Conservation (phyloP, 1,139 yeast genomes). For the Debaryomycetaceae sp. region DNA sequence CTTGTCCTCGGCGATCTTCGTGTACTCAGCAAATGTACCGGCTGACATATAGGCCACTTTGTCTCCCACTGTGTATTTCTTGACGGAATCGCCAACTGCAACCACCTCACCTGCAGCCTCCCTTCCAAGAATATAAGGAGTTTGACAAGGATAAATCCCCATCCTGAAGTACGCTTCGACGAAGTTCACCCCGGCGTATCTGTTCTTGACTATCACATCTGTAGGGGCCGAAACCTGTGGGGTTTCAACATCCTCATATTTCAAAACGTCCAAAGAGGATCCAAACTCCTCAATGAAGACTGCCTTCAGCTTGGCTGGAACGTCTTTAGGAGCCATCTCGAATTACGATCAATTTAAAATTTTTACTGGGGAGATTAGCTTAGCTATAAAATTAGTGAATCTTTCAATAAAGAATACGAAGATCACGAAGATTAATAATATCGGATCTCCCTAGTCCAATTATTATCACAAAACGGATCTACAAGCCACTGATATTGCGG, state of each 20-base stretch:
- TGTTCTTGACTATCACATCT: slow-evolving; percentile 68
- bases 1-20: slow-evolving; percentile 37
- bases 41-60: slow-evolving; percentile 56
- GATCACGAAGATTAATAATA: too few relatives aligned
- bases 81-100: slow-evolving; percentile 61
- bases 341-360: too few relatives aligned
- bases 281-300: slow-evolving; percentile 51
- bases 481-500: too few relatives aligned
- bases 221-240: slow-evolving; percentile 50
- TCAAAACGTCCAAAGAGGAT: slow-evolving; percentile 31
- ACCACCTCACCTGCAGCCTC: slow-evolving; percentile 81
- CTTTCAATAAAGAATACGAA: too few relatives aligned
- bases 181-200: slow-evolving; percentile 75
- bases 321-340: neutral
- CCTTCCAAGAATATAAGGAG: slow-evolving; percentile 71
- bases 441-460: too few relatives aligned
- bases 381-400: too few relatives aligned
- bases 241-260: slow-evolving; percentile 50
- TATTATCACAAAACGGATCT: too few relatives aligned
- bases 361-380: too few relatives aligned
- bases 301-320: slow-evolving; percentile 41
- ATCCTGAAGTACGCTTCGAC: slow-evolving; percentile 79
- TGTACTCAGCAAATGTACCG: slow-evolving; percentile 68
- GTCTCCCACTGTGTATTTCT: slow-evolving; percentile 63
- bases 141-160: slow-evolving; percentile 60